Conservation (phyloP, 2,329 filamentous ascomycete species). For the Alternaria sp. region DNA sequence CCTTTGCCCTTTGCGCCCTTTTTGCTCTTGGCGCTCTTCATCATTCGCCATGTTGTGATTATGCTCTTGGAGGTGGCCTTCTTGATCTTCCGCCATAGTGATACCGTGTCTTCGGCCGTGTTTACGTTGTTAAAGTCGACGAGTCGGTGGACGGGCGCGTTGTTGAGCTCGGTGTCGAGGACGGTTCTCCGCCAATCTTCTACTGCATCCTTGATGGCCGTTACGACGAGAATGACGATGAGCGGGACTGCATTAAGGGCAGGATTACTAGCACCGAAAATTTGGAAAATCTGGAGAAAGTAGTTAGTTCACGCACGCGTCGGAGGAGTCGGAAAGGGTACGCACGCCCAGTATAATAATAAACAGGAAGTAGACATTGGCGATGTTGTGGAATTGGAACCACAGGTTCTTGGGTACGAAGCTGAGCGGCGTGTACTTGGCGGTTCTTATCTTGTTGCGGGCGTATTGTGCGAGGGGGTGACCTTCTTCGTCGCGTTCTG, state of each 20-base stretch:
- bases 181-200: constrained; percentile 94
- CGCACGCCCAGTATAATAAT: constrained; percentile 92
- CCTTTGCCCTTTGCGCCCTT: constrained; percentile 49
- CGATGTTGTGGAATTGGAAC: constrained; percentile 98
- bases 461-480: constrained; percentile 74
- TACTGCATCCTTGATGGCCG: constrained; percentile 91
- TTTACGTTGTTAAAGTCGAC: constrained; percentile 94
- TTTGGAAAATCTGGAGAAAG: constrained; percentile 80
- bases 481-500: constrained; percentile 82
- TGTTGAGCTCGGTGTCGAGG: constrained; percentile 93
- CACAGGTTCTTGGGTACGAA: constrained; percentile 97
- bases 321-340: constrained; percentile 35
- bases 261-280: constrained; percentile 91
- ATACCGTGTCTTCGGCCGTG: constrained; percentile 84
- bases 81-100: constrained; percentile 86
- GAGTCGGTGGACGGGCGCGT: constrained; percentile 90
- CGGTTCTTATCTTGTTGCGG: constrained; percentile 96
- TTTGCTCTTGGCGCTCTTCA: constrained; percentile 55
- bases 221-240: constrained; percentile 89
- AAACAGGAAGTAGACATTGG: constrained; percentile 98
- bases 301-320: constrained; percentile 28
- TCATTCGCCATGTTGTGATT: constrained; percentile 62
- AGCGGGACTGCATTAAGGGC: constrained; percentile 89
- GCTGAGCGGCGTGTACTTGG: constrained; percentile 94
- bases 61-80: constrained; percentile 77